These are phyloP conservation scores for Alternaria rosae DNA, from an alignment of 2,329 filamentous ascomycete genomes.

Conservation along the genomic window DNA sequence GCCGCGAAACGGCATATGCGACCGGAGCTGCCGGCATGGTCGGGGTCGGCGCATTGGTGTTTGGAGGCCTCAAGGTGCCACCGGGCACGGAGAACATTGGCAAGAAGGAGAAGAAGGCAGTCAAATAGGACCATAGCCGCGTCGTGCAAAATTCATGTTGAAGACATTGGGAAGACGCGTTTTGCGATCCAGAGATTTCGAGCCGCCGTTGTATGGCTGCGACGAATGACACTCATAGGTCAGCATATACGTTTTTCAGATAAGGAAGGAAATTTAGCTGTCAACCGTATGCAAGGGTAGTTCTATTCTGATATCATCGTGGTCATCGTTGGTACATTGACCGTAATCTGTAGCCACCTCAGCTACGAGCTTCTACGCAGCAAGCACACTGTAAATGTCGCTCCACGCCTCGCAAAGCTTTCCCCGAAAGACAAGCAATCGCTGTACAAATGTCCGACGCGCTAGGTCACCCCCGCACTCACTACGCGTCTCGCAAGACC, in stretches of 20 bases:
- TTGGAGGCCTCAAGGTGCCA: slow-evolving; percentile 75
- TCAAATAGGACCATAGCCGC: background rate
- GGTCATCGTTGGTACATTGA: background rate
- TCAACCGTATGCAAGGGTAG: background rate
- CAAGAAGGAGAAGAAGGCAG: slow-evolving; percentile 31
- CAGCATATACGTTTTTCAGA: background rate
- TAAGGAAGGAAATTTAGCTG: background rate
- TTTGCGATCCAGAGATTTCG: background rate
- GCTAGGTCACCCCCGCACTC: slow-evolving; percentile 22
- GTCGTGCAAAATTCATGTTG: background rate
- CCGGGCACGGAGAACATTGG: slow-evolving; percentile 46
- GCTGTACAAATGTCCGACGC: background rate
- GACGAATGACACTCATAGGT: background rate
- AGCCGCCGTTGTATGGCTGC: background rate
- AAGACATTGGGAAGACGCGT: background rate
- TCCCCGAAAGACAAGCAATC: background rate
- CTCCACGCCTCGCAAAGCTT: background rate
- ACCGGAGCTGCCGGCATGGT: slow-evolving; percentile 83
- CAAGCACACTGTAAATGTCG: background rate
- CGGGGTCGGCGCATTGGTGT: slow-evolving; percentile 73
- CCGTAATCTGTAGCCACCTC: background rate
- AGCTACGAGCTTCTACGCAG: background rate
- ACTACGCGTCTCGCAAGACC: slow-evolving; percentile 2
- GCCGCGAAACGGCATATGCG: slow-evolving; percentile 82
- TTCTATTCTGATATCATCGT: background rate